Base-by-base conservation (phyloP, 1,284 basidiomycete genomes). In the Puccinia coronata region DNA sequence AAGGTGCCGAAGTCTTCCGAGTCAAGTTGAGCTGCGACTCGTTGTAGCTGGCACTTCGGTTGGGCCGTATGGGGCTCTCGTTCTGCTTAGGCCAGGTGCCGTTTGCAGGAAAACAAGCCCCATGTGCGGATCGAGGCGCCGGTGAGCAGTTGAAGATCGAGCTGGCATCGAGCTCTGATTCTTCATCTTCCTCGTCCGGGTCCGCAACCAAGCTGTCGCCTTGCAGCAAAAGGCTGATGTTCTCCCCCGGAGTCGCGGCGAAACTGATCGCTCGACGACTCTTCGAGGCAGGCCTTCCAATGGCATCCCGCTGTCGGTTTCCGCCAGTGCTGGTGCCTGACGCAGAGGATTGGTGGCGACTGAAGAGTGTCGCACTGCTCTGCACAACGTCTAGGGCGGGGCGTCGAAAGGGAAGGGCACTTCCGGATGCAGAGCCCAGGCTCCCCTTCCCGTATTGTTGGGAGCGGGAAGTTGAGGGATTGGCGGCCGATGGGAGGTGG, bases 331-430 rank as follows among this genome's bases (percentile, higher is more conserved):
- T 36, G 12, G 31, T n/a, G n/a, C 28, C 28, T 0, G 67, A 41
- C 12, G 43, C 41, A 16, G 77, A 55, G 16, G 77, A 79, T 55
- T 57, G 47, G 23, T 69, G 63, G 20, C 67, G 77, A 47, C 77
- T 71, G 57, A 80, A 80, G 16, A 80, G 47, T n/a, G 78, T 49
- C 12, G 78, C 78, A 39, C 65, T 59, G 34, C 78, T 80, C 70
- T 80, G 78, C 4, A 73, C 78, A 25, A 80, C 78, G 51, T 43
- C 57, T 12, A 80, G 39, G 31, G 53, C 43, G 6, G 70, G 69
- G 25, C 78, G 67, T 1, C 47, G 51, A 51, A 55, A 23, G 9
- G 59, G 36, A 36, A 16, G 8, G 20, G 28, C 28, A 34, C 14
- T 59, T 34, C 31, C 41, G 16, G 67, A 41, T 9, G 78, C 55